Evolutionary conservation across 169 alveolate species (phyloP), one percentile per base, ranked within the genome.

Genomic region (Theileria parva): DNA sequence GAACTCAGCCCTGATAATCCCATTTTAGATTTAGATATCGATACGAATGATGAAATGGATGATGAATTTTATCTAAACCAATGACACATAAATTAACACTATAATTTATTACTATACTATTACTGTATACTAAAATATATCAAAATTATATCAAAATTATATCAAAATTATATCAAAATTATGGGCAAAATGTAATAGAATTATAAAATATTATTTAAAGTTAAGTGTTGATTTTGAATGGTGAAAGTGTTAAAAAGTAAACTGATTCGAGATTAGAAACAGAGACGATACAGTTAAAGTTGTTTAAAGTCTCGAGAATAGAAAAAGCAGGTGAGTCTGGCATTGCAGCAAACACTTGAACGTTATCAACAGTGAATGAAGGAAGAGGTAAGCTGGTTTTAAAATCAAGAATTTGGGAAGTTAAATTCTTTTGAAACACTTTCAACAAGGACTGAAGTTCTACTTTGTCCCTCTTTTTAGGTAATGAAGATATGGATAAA

Each of bases 211-310:
- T 44, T 44, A 44, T 44, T 32, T 11, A 8, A 44, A 44, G 15
- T 44, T 60, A 60, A 1, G n/a, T 60, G 17, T 60, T 60, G 44
- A 60, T 60, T 28, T 60, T 3, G 8, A 60, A 13, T 1, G 60
- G 60, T 27, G 60, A 44, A 68, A 68, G 8, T 23, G 8, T 23
- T 50, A 68, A 32, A 44, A 68, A 50, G 64, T 68, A 68, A 9
- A 68, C 77, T 17, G 77, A 68, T 13, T 68, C 77, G 23, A 68
- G 51, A 68, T 68, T 23, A 50, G 77, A 68, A 68, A 68, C 39
- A 12, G 77, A 66, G 66, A 68, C 32, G n/a, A 68, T 68, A 13
- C 23, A 15, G 32, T 21, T 63, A 15, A 63, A 63, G 39, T 25
- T 30, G 6, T 2, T 37, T 23, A 44, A 23, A 44, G 60, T n/a